These are phyloP conservation scores for Onygenales sp. DNA, from an alignment of 2,329 filamentous ascomycete species.

Conservation along the genomic window DNA sequence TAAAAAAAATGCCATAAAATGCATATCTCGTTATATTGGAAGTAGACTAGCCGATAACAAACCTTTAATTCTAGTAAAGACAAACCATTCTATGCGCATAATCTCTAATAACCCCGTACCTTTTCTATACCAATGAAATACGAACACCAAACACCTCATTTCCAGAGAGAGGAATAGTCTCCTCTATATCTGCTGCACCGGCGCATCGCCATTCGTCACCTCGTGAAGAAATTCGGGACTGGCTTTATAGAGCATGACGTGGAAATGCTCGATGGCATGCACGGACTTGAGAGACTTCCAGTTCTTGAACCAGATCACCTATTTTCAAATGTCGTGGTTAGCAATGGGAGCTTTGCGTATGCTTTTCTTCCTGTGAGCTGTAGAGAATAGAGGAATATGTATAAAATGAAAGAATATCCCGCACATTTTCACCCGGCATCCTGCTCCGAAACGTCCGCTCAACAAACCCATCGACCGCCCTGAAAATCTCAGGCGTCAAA, in stretches of 20 bases:
- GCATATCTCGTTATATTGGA: too few relatives aligned
- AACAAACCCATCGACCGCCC: conserved; percentile 42
- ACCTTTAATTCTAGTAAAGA: too few relatives aligned
- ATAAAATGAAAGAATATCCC: conserved; percentile 7
- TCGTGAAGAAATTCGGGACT: conserved; percentile 58
- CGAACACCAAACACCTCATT: too few relatives aligned
- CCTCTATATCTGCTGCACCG: conserved; percentile 32
- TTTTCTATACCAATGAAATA: too few relatives aligned
- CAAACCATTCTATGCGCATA: too few relatives aligned
- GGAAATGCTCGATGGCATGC: conserved; percentile 48
- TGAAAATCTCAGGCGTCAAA: conserved; percentile 39
- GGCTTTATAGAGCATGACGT: conserved; percentile 59
- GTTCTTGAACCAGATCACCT: conserved; percentile 60
- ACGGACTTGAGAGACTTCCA: conserved; percentile 53
- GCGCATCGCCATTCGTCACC: conserved; percentile 66
- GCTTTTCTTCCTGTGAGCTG: background rate
- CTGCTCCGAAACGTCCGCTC: conserved; percentile 47
- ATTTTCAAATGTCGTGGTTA: background rate
- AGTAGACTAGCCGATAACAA: too few relatives aligned
- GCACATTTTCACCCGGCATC: conserved; percentile 34
- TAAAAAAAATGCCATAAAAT: too few relatives aligned
- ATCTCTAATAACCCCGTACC: too few relatives aligned
- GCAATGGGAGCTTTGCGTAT: conserved; percentile 3
- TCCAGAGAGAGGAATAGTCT: background rate
- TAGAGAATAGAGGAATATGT: background rate